phyloP scores from a whole-genome alignment of 1,284 basidiomycete species.

The Tylopilus sp. region DNA sequence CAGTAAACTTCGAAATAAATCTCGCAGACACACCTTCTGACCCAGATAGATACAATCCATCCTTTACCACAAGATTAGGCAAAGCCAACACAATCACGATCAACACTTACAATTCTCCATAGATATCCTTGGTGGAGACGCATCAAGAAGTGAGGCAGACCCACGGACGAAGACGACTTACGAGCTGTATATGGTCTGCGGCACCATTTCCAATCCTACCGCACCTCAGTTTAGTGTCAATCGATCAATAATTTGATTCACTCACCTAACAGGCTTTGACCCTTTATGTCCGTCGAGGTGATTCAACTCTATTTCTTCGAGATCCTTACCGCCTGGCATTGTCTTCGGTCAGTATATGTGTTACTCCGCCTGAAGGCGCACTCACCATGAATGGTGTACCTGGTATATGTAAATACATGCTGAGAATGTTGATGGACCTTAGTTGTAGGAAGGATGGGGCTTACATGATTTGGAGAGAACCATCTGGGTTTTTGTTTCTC shows the following conservation, averaged over 20 bases:
- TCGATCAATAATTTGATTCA: background rate
- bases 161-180: constrained; percentile 47
- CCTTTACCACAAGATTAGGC: constrained; percentile 48
- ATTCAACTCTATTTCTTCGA: constrained; percentile 81
- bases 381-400: constrained; percentile 81
- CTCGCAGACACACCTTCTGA: constrained; percentile 70
- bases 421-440: background rate
- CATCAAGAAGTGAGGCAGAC: constrained; percentile 6
- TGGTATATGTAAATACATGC: constrained; percentile 26
- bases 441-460: constrained; percentile 24
- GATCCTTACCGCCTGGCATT: constrained; percentile 73
- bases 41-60: constrained; percentile 95
- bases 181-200: constrained; percentile 86
- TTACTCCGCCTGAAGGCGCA: background rate
- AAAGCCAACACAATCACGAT: background rate
- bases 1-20: background rate
- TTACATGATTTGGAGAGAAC: constrained; percentile 88
- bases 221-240: constrained; percentile 1
- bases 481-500: constrained; percentile 82
- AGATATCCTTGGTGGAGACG: constrained; percentile 72
- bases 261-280: constrained; percentile 71
- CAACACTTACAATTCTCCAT: constrained; percentile 76
- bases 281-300: constrained; percentile 89
- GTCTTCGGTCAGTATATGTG: background rate
- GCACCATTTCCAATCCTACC: constrained; percentile 86